A percentile compares a stretch with the other conserved stretches of the same genome.
Conservation (phyloP, 345 rosid genomes). For the Ceriops zippeliana region DNA sequence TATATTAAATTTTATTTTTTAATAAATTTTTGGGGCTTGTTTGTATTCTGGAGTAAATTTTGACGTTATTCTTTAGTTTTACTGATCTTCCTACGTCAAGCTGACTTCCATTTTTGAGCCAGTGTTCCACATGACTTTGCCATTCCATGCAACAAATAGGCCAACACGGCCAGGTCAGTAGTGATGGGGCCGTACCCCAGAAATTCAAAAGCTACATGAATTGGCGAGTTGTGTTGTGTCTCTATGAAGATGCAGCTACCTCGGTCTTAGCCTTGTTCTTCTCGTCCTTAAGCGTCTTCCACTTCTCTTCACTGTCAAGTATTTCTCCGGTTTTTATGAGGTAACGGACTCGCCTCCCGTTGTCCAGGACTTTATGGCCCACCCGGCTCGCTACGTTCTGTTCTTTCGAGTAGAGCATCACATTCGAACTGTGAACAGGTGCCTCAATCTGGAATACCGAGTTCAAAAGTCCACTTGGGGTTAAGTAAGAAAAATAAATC, state of each 20-base stretch:
- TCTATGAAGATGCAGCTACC: slow-evolving; percentile 38
- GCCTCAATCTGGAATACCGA: slow-evolving; percentile 74
- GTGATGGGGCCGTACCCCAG: too few species aligned
- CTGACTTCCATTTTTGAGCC: background rate
- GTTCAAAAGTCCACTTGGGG: slow-evolving; percentile 5
- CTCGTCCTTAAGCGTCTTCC: slow-evolving; percentile 76
- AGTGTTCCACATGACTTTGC: background rate
- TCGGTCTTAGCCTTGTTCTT: slow-evolving; percentile 46
- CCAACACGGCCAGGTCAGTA: too few species aligned
- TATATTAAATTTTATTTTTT: too few species aligned
- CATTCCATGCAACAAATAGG: background rate
- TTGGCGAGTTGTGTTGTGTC: background rate
- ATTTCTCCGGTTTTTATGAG: slow-evolving; percentile 86
- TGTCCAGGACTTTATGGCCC: slow-evolving; percentile 71
- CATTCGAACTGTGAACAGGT: slow-evolving; percentile 90
- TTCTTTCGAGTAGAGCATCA: slow-evolving; percentile 89
- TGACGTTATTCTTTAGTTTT: too few species aligned
- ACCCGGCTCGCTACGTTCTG: slow-evolving; percentile 69
- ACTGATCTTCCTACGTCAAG: too few species aligned
- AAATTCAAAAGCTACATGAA: slow-evolving; percentile 1
- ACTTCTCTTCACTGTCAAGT: slow-evolving; percentile 61
- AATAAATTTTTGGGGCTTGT: too few species aligned
- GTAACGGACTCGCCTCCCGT: slow-evolving; percentile 67
- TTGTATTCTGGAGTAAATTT: too few species aligned
- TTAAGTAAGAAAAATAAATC: background rate